These are phyloP conservation scores for Pleurotus pulmonarius DNA, from an alignment of 768 basidiomycete genomes.

Conservation along the genomic window DNA sequence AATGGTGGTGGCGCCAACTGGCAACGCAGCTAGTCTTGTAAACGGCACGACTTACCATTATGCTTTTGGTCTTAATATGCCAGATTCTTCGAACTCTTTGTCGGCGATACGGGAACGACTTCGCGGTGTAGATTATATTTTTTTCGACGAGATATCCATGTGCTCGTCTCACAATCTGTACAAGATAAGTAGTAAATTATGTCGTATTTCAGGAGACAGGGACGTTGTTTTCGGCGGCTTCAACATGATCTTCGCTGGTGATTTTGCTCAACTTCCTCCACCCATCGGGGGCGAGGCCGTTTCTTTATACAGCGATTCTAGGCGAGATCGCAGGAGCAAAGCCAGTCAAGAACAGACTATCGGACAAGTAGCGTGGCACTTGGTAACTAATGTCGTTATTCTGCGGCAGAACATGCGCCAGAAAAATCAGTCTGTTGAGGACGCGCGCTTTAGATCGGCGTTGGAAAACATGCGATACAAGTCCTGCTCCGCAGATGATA, in stretches of 20 bases:
- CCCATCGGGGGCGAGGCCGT: not conserved
- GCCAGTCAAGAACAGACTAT: conserved; percentile 11
- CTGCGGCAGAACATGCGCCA: conserved; percentile 31
- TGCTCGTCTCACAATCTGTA: conserved; percentile 20
- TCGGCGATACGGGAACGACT: not conserved
- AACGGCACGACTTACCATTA: conserved; percentile 19
- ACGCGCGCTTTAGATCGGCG: conserved; percentile 21
- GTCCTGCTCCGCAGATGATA: conserved; percentile 32
- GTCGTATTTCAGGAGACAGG: conserved; percentile 10
- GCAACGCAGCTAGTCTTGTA: conserved; percentile 17
- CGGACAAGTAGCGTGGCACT: conserved; percentile 26
- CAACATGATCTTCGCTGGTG: conserved; percentile 28
- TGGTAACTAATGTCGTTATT: conserved; percentile 30
- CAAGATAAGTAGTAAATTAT: conserved; percentile 17
- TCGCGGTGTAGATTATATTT: conserved; percentile 24
- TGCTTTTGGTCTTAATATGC: conserved; percentile 12
- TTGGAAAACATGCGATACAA: conserved; percentile 27
- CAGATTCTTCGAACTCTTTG: no score
- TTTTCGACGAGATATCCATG: conserved; percentile 36
- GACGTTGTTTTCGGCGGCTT: conserved; percentile 22
- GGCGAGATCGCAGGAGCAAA: conserved; percentile 13
- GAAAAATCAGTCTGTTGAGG: conserved; percentile 14
- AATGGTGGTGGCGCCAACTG: conserved; percentile 19
- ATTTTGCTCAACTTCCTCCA: conserved; percentile 28
- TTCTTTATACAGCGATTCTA: conserved; percentile 12